Conservation (phyloP, 129 eudicot species). For the Tagetes erecta region DNA sequence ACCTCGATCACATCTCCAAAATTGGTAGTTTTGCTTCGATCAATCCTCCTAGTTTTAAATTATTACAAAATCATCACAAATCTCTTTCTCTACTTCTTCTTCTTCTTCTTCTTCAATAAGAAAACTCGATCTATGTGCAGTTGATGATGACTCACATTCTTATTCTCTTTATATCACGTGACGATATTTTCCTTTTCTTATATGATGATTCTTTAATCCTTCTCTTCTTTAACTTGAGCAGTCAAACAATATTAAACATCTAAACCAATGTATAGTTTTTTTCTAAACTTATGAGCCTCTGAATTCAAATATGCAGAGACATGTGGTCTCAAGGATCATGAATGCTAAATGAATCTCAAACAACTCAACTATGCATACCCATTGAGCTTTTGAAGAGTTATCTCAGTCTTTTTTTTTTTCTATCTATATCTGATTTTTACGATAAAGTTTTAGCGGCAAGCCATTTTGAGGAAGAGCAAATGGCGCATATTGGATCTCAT, state of each 20-base stretch:
- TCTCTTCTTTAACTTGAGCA: not conserved
- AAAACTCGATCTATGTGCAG: constrained; percentile 55
- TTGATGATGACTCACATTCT: too few species aligned
- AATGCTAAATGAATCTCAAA: not conserved
- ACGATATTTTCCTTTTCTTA: not conserved
- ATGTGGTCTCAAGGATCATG: not conserved
- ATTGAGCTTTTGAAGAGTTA: too few species aligned
- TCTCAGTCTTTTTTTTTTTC: not conserved
- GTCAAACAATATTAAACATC: constrained; percentile 1
- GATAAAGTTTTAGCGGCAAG: constrained; percentile 59
- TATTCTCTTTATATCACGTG: too few species aligned
- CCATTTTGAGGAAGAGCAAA: constrained; percentile 99
- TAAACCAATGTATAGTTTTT: not conserved
- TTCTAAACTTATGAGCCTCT: not conserved
- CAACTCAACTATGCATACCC: not conserved
- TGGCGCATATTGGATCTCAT: constrained; percentile 89
- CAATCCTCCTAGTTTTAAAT: constrained; percentile 27
- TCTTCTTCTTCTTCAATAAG: not conserved
- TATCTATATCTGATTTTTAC: constrained; percentile 30
- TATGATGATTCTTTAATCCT: constrained; percentile 22
- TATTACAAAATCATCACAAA: constrained; percentile 28
- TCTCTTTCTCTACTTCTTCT: constrained; percentile 28
- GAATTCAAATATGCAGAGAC: not conserved
- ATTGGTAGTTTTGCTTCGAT: constrained; percentile 18
- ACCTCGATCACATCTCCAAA: constrained; percentile 22